These are phyloP conservation scores for Taiwanofungus camphoratus DNA, from an alignment of 1,284 basidiomycete species.

Conservation along the genomic window DNA sequence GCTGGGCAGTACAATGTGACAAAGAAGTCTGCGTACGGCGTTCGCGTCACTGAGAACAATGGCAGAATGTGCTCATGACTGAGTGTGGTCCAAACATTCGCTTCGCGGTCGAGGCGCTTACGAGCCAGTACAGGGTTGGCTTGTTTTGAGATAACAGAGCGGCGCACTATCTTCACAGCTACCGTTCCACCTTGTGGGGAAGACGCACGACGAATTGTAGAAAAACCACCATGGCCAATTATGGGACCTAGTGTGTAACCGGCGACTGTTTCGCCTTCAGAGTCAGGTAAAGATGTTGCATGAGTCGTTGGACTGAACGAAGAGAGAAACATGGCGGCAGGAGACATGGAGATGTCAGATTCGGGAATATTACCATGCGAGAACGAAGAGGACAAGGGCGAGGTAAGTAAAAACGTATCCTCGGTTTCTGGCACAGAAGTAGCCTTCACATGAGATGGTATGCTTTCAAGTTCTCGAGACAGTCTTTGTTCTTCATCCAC, in stretches of 20 bases:
- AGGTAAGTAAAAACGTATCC: not conserved
- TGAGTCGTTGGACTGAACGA: slow-evolving; percentile 47
- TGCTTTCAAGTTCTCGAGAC: not conserved
- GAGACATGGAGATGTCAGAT: slow-evolving; percentile 40
- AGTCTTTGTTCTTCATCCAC: not conserved
- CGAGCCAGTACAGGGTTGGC: slow-evolving; percentile 39
- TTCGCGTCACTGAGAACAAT: slow-evolving; percentile 66
- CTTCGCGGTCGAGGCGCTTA: slow-evolving; percentile 71
- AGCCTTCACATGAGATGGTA: not conserved
- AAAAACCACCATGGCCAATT: slow-evolving; percentile 83
- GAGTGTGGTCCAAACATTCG: slow-evolving; percentile 73
- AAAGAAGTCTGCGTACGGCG: slow-evolving; percentile 71
- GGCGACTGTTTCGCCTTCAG: slow-evolving; percentile 54
- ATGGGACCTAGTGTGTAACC: slow-evolving; percentile 76
- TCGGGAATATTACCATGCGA: slow-evolving; percentile 18
- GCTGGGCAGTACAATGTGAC: slow-evolving; percentile 81
- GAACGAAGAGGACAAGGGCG: slow-evolving; percentile 9
- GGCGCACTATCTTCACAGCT: slow-evolving; percentile 79
- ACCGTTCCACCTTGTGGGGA: slow-evolving; percentile 64
- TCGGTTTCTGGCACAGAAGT: slow-evolving; percentile 1
- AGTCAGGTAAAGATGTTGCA: slow-evolving; percentile 33
- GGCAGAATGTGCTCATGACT: slow-evolving; percentile 79
- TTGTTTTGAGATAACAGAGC: slow-evolving; percentile 47
- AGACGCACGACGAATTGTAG: slow-evolving; percentile 74
- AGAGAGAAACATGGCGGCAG: slow-evolving; percentile 75